Evolutionary conservation across 441 rosid genomes (phyloP).

Genomic region (Flueggea neowawraea): DNA sequence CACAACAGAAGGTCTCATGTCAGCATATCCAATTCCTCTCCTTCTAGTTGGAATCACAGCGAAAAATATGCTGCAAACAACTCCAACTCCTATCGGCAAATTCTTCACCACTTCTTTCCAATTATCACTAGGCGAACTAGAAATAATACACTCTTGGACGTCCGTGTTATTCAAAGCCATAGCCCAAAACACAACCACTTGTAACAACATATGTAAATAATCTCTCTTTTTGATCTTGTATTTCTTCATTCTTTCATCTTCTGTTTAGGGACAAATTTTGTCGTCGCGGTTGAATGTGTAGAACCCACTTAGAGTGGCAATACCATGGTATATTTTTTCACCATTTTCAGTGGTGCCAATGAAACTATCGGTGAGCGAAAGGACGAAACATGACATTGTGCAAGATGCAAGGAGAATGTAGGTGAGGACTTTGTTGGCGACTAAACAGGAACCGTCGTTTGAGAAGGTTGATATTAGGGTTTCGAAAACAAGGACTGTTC

Average conservation of each 20-base stretch:
- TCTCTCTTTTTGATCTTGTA: constrained; percentile 22
- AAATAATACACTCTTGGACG: constrained; percentile 37
- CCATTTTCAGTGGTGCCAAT: constrained; percentile 16
- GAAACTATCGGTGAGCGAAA: constrained; percentile 53
- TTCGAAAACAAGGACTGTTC: constrained; percentile 13
- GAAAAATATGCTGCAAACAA: constrained; percentile 35
- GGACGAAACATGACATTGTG: constrained; percentile 33
- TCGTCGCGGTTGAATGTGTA: constrained; percentile 26
- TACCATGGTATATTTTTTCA: constrained; percentile 32
- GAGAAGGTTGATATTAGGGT: constrained; percentile 15
- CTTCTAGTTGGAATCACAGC: constrained; percentile 40
- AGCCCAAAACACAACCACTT: constrained; percentile 43
- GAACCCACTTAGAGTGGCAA: constrained; percentile 34
- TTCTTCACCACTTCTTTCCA: constrained; percentile 19
- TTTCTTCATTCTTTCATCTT: not conserved
- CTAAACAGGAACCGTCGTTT: constrained; percentile 4
- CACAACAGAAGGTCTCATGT: not conserved
- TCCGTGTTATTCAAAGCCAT: constrained; percentile 35
- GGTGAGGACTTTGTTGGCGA: constrained; percentile 22
- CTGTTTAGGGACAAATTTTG: not conserved
- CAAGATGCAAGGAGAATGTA: constrained; percentile 14
- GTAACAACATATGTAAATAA: constrained; percentile 39
- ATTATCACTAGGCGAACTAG: constrained; percentile 10
- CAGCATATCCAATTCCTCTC: constrained; percentile 44
- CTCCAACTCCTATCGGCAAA: constrained; percentile 37